These are phyloP conservation scores for Ophiocordyceps australis DNA, from an alignment of 2,329 filamentous ascomycete species.

Conservation along the genomic window DNA sequence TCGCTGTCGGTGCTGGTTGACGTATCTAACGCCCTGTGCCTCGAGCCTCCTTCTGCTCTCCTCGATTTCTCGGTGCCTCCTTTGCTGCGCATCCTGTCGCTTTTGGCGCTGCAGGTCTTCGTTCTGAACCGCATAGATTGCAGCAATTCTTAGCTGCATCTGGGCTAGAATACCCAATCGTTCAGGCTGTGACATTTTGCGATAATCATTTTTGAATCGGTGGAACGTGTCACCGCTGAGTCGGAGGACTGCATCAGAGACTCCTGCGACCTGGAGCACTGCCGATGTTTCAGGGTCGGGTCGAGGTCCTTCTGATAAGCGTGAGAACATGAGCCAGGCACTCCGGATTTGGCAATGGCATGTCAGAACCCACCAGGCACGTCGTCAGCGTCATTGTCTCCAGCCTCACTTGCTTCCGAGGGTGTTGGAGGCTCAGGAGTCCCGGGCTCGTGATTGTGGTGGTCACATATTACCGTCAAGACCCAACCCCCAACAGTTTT, in stretches of 20 bases:
- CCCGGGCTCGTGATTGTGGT: conserved; percentile 24
- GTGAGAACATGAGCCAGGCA: too few species aligned
- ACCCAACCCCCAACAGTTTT: conserved; percentile 24
- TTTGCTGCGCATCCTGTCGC: conserved; percentile 18
- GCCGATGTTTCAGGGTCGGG: conserved; percentile 17
- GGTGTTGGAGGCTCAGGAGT: conserved; percentile 22
- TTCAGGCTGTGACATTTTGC: conserved; percentile 21
- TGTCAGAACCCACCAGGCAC: too few species aligned
- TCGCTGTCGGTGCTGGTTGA: conserved; percentile 3
- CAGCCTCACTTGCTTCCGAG: conserved; percentile 12
- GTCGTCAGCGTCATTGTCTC: conserved; percentile 12
- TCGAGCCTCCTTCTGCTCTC: conserved; percentile 10
- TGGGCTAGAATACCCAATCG: conserved; percentile 19
- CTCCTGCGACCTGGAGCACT: conserved; percentile 19
- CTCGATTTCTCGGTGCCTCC: conserved; percentile 18
- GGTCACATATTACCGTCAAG: conserved; percentile 22
- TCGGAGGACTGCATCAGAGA: conserved; percentile 17
- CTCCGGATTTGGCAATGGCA: too few species aligned
- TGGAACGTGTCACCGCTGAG: conserved; percentile 24
- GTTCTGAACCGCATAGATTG: conserved; percentile 25
- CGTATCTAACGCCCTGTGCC: conserved; percentile 8
- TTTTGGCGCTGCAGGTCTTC: conserved; percentile 21
- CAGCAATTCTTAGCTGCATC: conserved; percentile 21
- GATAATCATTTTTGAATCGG: conserved; percentile 23
- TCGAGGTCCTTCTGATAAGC: conserved; percentile 12